Percentiles rank a stretch among this genome's conserved stretches.
These are phyloP conservation scores for Erodium trifolium DNA, from an alignment of 441 rosid genomes.

Conservation along the genomic window DNA sequence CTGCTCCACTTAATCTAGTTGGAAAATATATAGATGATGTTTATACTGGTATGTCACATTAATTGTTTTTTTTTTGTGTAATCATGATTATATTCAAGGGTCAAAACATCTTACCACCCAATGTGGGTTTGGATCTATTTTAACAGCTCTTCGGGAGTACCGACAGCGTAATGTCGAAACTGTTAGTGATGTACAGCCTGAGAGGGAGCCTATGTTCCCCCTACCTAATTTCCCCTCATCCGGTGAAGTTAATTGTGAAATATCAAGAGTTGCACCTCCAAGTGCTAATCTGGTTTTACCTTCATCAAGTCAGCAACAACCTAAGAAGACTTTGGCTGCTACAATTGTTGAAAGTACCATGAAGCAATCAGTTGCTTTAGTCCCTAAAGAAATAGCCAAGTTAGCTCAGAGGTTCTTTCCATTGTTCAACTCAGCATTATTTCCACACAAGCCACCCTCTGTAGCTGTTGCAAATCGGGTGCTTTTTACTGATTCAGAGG, in stretches of 20 bases:
- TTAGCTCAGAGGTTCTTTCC: slow-evolving; percentile 59
- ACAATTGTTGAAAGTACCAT: slow-evolving; percentile 75
- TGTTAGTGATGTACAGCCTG: slow-evolving; percentile 39
- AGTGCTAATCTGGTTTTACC: slow-evolving; percentile 26
- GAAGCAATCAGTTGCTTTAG: slow-evolving; percentile 82
- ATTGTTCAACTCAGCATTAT: slow-evolving; percentile 57
- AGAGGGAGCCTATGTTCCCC: slow-evolving; percentile 69
- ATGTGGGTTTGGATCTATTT: slow-evolving; percentile 17
- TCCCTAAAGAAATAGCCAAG: slow-evolving; percentile 79
- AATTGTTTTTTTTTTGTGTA: slow-evolving; percentile 6
- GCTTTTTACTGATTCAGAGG: slow-evolving; percentile 94
- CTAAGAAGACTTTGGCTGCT: slow-evolving; percentile 80
- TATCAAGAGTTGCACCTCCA: slow-evolving; percentile 26
- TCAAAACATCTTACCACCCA: not conserved
- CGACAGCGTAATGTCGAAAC: slow-evolving; percentile 51
- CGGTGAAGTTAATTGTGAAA: slow-evolving; percentile 30
- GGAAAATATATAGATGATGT: slow-evolving; percentile 56
- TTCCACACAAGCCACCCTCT: slow-evolving; percentile 91
- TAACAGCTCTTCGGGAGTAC: slow-evolving; percentile 61
- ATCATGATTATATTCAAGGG: not conserved
- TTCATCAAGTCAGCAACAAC: slow-evolving; percentile 40
- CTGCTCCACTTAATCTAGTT: slow-evolving; percentile 55
- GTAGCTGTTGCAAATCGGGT: slow-evolving; percentile 64
- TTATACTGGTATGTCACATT: slow-evolving; percentile 45
- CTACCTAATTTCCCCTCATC: slow-evolving; percentile 33